phyloP scores from a whole-genome alignment of 345 rosid genomes.

The Eucalyptus marginata region DNA sequence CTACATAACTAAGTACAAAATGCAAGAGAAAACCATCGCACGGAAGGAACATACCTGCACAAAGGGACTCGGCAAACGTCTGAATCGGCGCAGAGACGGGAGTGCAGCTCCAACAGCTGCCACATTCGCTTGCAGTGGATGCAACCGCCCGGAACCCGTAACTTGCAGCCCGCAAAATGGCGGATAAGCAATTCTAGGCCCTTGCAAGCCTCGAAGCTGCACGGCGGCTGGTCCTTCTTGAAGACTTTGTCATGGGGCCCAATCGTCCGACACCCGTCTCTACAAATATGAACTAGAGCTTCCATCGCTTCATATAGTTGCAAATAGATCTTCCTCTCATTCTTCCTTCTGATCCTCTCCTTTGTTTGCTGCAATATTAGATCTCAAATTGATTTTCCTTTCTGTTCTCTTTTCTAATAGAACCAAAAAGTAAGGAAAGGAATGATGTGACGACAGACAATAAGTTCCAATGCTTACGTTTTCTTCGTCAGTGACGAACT shows the following conservation, averaged over 20 bases:
- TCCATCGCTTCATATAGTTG: slow-evolving; percentile 87
- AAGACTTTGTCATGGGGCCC: slow-evolving; percentile 79
- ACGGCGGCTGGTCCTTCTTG: slow-evolving; percentile 30
- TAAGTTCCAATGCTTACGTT: slow-evolving; percentile 25
- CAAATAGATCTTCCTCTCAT: slow-evolving; percentile 55
- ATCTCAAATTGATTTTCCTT: background rate
- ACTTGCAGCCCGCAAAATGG: slow-evolving; percentile 70
- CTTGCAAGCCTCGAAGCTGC: slow-evolving; percentile 63
- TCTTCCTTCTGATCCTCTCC: slow-evolving; percentile 32
- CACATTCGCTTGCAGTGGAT: slow-evolving; percentile 91
- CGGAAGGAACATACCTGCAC: slow-evolving; percentile 35
- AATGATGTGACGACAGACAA: background rate
- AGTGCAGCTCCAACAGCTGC: slow-evolving; percentile 80
- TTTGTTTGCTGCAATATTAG: slow-evolving; percentile 24
- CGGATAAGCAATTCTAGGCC: slow-evolving; percentile 72
- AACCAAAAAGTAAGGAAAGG: background rate
- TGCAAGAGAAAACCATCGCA: background rate
- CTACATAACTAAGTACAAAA: too few relatives aligned
- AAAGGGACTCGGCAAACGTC: slow-evolving; percentile 65
- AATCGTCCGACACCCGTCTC: slow-evolving; percentile 83
- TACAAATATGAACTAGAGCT: slow-evolving; percentile 85
- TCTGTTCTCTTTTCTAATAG: background rate
- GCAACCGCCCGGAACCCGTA: slow-evolving; percentile 77
- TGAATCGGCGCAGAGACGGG: slow-evolving; percentile 65
- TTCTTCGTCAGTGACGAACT: slow-evolving; percentile 36